Base-by-base conservation (phyloP, 2,329 filamentous ascomycete species). In the Tolypocladium tropicale region DNA sequence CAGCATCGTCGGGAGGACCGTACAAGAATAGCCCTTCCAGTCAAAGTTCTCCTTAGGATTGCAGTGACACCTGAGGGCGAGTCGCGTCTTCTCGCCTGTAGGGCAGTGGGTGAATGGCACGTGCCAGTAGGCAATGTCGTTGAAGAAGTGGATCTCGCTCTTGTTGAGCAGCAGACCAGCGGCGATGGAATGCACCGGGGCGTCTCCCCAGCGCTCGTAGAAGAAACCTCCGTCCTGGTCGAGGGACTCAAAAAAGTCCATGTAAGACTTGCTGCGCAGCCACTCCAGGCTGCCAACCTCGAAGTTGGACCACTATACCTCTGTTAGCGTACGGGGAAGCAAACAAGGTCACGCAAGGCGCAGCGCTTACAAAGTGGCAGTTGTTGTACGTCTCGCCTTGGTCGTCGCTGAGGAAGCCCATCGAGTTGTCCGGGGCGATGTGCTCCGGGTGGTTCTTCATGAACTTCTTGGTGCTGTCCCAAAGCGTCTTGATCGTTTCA, bases 1-100 rank as follows among this genome's bases (percentile, higher is more conserved):
- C 46, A 2, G n/a, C 9, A 6, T 33, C 28, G 33, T 9, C 7
- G 11, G 10, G 25, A 21, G 23, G 14, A 5, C 5, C 11, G 12
- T 83, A 95, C 92, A 97, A 70, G 90, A 96, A 72, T 96, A 97
- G 54, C 89, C 89, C 74, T 96, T 96, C 95, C 95, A 99, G 74
- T 99, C 94, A 78, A 99, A 99, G 78, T 99, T 99, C 58, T 97
- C 89, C 67, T 87, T 86, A 9, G 94, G 93, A 68, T 99, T 91
- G 76, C 94, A 99, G 73, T 92, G 88, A 73, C 94, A 99, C 70
- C 89, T 92, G 63, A 93, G 83, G 62, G 96, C 87, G 55, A 92
- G 72, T 61, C 92, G 84, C 55, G 82, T 84, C 74, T 96, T 81
- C 74, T 97, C 90, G 55, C 88, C 89, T 0, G 91, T 96, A 2